These are phyloP conservation scores for Teunomyces gatunensis DNA, from an alignment of 805 yeast species.

Conservation along the genomic window DNA sequence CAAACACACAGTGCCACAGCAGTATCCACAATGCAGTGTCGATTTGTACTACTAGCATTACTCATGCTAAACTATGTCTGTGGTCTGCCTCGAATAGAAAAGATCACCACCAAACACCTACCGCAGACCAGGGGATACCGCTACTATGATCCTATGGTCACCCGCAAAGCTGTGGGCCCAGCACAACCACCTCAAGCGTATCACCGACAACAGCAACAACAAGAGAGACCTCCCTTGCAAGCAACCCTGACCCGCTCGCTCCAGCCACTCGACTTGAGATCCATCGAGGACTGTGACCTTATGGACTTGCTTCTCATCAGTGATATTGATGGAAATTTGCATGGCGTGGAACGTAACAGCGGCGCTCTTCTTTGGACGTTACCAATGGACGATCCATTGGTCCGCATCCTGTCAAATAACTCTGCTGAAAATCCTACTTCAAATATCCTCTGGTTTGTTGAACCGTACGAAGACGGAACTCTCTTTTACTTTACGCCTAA, in stretches of 20 bases:
- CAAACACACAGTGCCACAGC: neutral
- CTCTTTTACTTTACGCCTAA: slow-evolving; percentile 76
- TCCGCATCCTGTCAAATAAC: slow-evolving; percentile 36
- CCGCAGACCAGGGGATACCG: slow-evolving; percentile 1
- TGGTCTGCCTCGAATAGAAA: slow-evolving; percentile 22
- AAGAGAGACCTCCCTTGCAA: neutral
- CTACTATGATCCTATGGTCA: neutral
- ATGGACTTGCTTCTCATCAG: slow-evolving; percentile 65
- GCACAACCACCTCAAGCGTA: slow-evolving; percentile 1
- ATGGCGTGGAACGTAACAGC: slow-evolving; percentile 71
- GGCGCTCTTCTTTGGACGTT: slow-evolving; percentile 80
- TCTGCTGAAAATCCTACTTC: slow-evolving; percentile 16
- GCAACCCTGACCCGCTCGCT: slow-evolving; percentile 9
- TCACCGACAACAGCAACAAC: slow-evolving; percentile 5
- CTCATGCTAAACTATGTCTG: slow-evolving; percentile 6
- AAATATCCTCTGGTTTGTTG: slow-evolving; percentile 75
- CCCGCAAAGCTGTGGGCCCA: neutral
- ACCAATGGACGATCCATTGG: slow-evolving; percentile 62
- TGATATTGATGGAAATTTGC: slow-evolving; percentile 84
- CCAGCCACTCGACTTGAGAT: slow-evolving; percentile 37
- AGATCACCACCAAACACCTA: slow-evolving; percentile 11
- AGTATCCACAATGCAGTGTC: neutral
- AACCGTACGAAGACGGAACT: slow-evolving; percentile 83
- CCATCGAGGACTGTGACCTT: slow-evolving; percentile 47
- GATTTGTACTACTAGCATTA: neutral